Percentiles rank a stretch among this genome's conserved stretches.
phyloP scores from a whole-genome alignment of 2,329 filamentous ascomycete species.

The Leptographium radiaticola region DNA sequence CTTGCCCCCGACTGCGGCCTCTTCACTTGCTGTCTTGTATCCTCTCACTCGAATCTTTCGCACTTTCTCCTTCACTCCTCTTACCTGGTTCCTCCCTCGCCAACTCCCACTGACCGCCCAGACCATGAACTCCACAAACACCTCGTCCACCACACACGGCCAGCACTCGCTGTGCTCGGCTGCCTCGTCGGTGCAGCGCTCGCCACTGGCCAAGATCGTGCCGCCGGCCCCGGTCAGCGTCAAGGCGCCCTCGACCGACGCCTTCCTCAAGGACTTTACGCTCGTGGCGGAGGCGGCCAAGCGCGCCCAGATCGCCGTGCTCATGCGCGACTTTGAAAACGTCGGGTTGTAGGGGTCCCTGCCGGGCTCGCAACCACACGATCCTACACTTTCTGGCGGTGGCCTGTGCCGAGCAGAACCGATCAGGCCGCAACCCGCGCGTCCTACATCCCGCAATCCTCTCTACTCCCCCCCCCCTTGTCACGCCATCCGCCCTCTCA shows the following conservation, averaged over 20 bases:
- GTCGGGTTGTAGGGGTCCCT: constrained; percentile 36
- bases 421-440: neutral
- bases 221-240: constrained; percentile 17
- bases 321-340: constrained; percentile 76
- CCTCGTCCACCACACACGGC: constrained; percentile 10
- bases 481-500: no score
- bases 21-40: neutral
- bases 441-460: no score
- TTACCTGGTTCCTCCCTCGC: no score
- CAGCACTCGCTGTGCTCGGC: constrained; percentile 14
- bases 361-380: neutral
- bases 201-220: constrained; percentile 15
- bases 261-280: constrained; percentile 67
- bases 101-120: no score
- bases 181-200: constrained; percentile 12
- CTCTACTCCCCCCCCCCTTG: no score
- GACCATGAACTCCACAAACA: neutral
- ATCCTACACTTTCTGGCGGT: neutral
- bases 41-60: neutral
- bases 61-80: neutral
- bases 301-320: constrained; percentile 76
- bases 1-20: no score
- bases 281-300: constrained; percentile 88
- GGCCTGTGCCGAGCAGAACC: neutral
- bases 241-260: constrained; percentile 31